phyloP scores from a whole-genome alignment of 768 basidiomycete species.

The Gymnopilus junonius region DNA sequence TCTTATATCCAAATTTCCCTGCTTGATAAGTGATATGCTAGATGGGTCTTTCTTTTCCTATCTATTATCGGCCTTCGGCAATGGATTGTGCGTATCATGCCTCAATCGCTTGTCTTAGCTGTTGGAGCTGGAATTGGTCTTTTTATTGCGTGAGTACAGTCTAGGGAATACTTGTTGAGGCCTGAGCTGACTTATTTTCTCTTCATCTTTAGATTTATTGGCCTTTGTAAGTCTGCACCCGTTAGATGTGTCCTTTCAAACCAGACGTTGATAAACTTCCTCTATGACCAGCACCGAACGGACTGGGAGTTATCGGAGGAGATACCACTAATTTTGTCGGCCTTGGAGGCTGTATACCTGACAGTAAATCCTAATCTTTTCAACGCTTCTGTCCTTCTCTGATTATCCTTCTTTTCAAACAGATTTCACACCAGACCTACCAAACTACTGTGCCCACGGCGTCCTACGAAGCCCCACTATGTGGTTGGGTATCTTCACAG shows the following conservation, averaged over 20 bases:
- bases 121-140: constrained; percentile 88
- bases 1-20: background rate
- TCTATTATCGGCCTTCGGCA: constrained; percentile 85
- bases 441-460: constrained; percentile 62
- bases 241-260: background rate
- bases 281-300: constrained; percentile 54
- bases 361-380: constrained; percentile 36
- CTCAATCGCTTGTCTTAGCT: constrained; percentile 82
- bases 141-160: constrained; percentile 73
- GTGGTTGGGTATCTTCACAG: constrained; percentile 88
- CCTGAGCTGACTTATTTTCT: constrained; percentile 4
- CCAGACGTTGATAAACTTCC: background rate
- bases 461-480: constrained; percentile 77
- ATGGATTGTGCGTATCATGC: constrained; percentile 90
- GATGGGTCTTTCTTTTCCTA: constrained; percentile 82
- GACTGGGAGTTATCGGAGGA: constrained; percentile 79
- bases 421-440: constrained; percentile 52
- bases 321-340: constrained; percentile 71
- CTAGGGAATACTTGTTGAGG: background rate
- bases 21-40: constrained; percentile 30
- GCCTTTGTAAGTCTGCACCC: constrained; percentile 53
- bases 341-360: constrained; percentile 72
- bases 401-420: background rate
- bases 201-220: constrained; percentile 64
- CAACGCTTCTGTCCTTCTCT: background rate